Evolutionary conservation across 179 eudicot species (phyloP).

Genomic region (Nepenthes alata): DNA sequence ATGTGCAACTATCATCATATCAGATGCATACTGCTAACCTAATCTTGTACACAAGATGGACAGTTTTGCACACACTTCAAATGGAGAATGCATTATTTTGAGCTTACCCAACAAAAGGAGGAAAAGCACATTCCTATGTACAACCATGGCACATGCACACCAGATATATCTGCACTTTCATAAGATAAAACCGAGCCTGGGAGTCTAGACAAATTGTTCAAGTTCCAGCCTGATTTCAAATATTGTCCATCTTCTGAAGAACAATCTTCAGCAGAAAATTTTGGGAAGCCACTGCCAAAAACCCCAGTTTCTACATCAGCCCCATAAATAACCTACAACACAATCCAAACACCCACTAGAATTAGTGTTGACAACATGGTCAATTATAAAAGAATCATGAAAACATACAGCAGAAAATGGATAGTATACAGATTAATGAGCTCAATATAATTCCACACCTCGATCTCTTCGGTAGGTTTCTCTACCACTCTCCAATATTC

Average conservation of each 20-base stretch:
- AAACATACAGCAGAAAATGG: background rate
- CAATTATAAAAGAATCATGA: background rate
- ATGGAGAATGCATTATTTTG: background rate
- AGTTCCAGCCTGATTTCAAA: constrained; percentile 84
- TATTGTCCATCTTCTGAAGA: constrained; percentile 40
- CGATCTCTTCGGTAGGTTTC: constrained; percentile 92
- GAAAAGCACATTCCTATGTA: constrained; percentile 99
- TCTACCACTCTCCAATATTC: constrained; percentile 99
- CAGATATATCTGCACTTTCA: constrained; percentile 89
- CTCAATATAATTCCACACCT: constrained; percentile 39
- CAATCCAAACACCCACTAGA: background rate
- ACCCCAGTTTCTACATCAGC: constrained; percentile 95
- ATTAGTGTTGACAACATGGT: background rate
- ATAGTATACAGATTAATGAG: background rate
- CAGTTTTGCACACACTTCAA: background rate
- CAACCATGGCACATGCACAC: constrained; percentile 96
- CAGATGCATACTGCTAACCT: background rate
- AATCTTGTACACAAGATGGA: background rate
- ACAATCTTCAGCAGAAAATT: constrained; percentile 26
- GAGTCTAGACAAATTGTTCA: constrained; percentile 94
- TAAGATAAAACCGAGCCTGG: constrained; percentile 85
- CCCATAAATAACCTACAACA: constrained; percentile 40
- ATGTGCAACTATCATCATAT: background rate
- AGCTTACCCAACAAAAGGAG: constrained; percentile 97
- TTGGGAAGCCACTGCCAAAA: constrained; percentile 99